phyloP scores from a whole-genome alignment of 495 filamentous ascomycete species.

The Xylaria castorea region DNA sequence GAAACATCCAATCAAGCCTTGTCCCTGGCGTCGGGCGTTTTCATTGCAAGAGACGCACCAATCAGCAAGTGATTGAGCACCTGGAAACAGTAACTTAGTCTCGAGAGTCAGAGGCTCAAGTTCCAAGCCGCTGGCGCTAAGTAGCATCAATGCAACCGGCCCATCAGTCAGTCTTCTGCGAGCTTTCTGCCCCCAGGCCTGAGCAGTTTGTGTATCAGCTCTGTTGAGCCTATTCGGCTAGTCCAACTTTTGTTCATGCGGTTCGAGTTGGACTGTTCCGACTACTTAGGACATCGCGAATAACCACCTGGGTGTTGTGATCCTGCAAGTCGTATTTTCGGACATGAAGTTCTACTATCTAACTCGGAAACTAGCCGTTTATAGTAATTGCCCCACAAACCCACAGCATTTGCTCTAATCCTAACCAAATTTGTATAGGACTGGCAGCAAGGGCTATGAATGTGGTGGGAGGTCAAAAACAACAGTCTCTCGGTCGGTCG shows the following conservation, averaged over 20 bases:
- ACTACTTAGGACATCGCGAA: conserved; percentile 13
- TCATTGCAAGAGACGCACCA: background rate
- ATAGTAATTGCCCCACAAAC: too few relatives aligned
- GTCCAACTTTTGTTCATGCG: conserved; percentile 24
- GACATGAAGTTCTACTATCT: too few relatives aligned
- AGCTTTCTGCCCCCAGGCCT: conserved; percentile 5
- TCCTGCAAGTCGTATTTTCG: too few relatives aligned
- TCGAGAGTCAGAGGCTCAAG: background rate
- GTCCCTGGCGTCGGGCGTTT: background rate
- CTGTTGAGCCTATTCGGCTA: conserved; percentile 28
- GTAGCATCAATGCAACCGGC: conserved; percentile 27
- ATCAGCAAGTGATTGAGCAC: background rate
- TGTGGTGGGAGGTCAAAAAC: too few relatives aligned
- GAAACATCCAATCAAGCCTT: conserved; percentile 19
- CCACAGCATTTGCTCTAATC: too few relatives aligned
- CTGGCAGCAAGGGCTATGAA: too few relatives aligned
- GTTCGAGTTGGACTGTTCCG: conserved; percentile 27
- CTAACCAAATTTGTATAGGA: too few relatives aligned
- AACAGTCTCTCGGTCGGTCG: too few relatives aligned
- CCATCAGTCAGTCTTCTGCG: background rate
- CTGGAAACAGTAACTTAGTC: background rate
- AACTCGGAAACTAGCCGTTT: too few relatives aligned
- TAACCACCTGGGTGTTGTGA: background rate
- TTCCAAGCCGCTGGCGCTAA: conserved; percentile 14
- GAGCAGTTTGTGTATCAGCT: conserved; percentile 29